phyloP scores from a whole-genome alignment of 768 basidiomycete species.

The Boletus edulis region DNA sequence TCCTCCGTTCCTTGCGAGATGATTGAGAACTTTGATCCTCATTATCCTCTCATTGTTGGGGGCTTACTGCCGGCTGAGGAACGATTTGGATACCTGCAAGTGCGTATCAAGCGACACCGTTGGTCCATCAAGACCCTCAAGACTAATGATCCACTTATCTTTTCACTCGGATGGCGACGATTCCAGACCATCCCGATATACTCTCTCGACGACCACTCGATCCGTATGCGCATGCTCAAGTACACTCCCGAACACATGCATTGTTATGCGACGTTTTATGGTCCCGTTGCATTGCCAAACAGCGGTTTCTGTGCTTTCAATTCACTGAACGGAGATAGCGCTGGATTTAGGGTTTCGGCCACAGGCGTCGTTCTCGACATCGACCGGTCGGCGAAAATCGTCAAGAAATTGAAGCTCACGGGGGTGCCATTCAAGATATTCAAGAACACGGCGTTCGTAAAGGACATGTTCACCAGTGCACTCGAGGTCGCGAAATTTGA shows the following conservation, averaged over 20 bases:
- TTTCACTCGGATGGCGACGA: slow-evolving; percentile 96
- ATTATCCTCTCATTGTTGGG: slow-evolving; percentile 88
- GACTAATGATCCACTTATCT: slow-evolving; percentile 94
- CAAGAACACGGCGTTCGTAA: slow-evolving; percentile 98
- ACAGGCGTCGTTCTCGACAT: slow-evolving; percentile 95
- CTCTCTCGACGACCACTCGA: slow-evolving; percentile 95
- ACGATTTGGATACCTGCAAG: slow-evolving; percentile 90
- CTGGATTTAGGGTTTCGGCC: slow-evolving; percentile 87
- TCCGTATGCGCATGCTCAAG: slow-evolving; percentile 99
- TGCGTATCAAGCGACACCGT: slow-evolving; percentile 93
- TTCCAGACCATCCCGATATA: slow-evolving; percentile 96
- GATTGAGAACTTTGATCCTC: slow-evolving; percentile 89
- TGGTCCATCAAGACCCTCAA: slow-evolving; percentile 92
- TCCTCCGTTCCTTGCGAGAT: slow-evolving; percentile 84
- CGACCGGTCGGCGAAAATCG: slow-evolving; percentile 89
- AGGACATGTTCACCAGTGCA: slow-evolving; percentile 93
- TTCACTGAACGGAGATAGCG: slow-evolving; percentile 58
- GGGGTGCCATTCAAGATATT: slow-evolving; percentile 96
- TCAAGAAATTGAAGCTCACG: slow-evolving; percentile 97
- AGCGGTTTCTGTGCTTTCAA: slow-evolving; percentile 99
- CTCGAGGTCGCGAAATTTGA: slow-evolving; percentile 98
- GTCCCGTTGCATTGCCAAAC: slow-evolving; percentile 87
- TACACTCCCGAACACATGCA: slow-evolving; percentile 99
- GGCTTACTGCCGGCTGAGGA: slow-evolving; percentile 89
- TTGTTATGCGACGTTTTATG: slow-evolving; percentile 97